Evolutionary conservation across 164 flowering plant genomes (phyloP).

Genomic region (Nelumbo lutea): DNA sequence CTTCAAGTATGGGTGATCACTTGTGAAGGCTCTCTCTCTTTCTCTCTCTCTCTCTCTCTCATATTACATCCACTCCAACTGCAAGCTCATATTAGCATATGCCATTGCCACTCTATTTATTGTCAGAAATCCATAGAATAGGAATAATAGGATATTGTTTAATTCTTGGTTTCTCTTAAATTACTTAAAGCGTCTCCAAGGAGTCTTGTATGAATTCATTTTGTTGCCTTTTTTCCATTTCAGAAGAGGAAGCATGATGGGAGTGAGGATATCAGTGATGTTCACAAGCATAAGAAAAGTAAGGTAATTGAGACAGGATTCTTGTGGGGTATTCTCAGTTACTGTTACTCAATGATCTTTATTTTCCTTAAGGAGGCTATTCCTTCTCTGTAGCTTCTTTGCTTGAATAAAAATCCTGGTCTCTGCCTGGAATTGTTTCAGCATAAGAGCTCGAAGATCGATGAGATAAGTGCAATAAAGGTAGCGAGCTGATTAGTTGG

Average conservation of each 20-base stretch:
- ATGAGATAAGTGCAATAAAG: conserved; percentile 72
- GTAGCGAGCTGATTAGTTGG: conserved; percentile 64
- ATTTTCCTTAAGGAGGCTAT: not conserved
- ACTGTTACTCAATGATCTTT: too few relatives aligned
- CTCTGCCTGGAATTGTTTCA: conserved; percentile 28
- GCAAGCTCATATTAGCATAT: too few relatives aligned
- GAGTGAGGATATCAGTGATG: conserved; percentile 53
- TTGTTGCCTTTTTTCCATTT: conserved; percentile 11
- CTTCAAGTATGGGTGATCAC: too few relatives aligned
- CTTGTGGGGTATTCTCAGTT: not conserved
- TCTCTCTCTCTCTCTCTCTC: too few relatives aligned
- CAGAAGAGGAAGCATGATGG: conserved; percentile 86
- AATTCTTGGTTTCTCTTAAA: not conserved
- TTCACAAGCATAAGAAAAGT: conserved; percentile 62
- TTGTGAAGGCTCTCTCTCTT: too few relatives aligned
- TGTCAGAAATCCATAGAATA: not conserved
- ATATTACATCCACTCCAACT: too few relatives aligned
- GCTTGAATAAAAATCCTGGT: not conserved
- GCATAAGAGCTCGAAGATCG: conserved; percentile 89
- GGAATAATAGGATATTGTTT: not conserved
- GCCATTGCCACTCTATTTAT: too few relatives aligned
- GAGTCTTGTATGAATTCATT: too few relatives aligned
- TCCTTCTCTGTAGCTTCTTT: not conserved
- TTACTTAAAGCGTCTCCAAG: too few relatives aligned
- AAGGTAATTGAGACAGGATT: conserved; percentile 34